Evolutionary conservation across 345 rosid genomes (phyloP).

Genomic region (Luvunga scandens): DNA sequence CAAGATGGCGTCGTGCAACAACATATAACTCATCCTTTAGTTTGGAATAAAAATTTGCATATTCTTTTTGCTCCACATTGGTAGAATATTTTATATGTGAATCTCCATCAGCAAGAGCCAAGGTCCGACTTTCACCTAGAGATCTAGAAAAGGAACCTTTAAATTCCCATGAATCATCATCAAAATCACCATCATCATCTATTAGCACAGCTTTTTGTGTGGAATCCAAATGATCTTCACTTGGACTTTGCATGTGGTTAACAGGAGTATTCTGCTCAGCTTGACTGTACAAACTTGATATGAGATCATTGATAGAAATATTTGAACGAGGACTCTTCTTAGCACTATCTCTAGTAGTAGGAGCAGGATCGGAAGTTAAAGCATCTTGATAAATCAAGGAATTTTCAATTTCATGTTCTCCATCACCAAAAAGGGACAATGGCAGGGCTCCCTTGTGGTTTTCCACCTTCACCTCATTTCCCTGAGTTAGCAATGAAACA

Average conservation of each 20-base stretch:
- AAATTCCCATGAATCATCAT: slow-evolving; percentile 78
- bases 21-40: slow-evolving; percentile 58
- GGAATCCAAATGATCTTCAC: slow-evolving; percentile 35
- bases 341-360: slow-evolving; percentile 21
- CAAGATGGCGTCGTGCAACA: slow-evolving; percentile 50
- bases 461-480: slow-evolving; percentile 24
- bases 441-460: slow-evolving; percentile 60
- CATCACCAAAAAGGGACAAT: slow-evolving; percentile 63
- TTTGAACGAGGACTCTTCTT: slow-evolving; percentile 39
- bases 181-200: slow-evolving; percentile 40
- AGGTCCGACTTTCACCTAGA: slow-evolving; percentile 24
- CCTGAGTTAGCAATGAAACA: slow-evolving; percentile 32
- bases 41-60: slow-evolving; percentile 47
- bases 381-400: slow-evolving; percentile 36
- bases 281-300: slow-evolving; percentile 76
- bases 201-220: slow-evolving; percentile 21
- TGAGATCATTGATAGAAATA: slow-evolving; percentile 61
- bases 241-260: slow-evolving; percentile 27
- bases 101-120: slow-evolving; percentile 24
- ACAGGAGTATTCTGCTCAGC: slow-evolving; percentile 38
- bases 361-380: slow-evolving; percentile 26
- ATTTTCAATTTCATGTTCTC: slow-evolving; percentile 41
- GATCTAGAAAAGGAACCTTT: slow-evolving; percentile 42
- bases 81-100: slow-evolving; percentile 24
- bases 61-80: slow-evolving; percentile 34